Conservation (phyloP, 1,284 basidiomycete species). For the Caloboletus firmus region DNA sequence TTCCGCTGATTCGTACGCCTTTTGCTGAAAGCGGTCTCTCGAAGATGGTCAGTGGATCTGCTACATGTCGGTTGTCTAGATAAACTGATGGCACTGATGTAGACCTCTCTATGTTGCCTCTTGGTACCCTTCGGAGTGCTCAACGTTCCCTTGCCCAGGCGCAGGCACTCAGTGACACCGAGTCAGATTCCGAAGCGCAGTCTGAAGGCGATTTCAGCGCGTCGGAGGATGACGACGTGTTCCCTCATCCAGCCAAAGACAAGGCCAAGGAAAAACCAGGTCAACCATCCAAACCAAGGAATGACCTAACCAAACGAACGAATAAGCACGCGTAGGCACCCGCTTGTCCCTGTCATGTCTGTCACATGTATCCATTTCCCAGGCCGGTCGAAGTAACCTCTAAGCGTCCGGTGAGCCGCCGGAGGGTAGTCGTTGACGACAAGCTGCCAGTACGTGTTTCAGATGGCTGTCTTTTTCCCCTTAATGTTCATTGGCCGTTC, state of each 20-base stretch:
- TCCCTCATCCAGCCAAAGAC: slow-evolving; percentile 14
- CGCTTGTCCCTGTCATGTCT: background rate
- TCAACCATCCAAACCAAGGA: slow-evolving; percentile 42
- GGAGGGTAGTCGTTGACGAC: slow-evolving; percentile 74
- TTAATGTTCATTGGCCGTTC: slow-evolving; percentile 1
- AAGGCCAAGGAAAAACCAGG: slow-evolving; percentile 37
- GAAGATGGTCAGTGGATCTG: slow-evolving; percentile 26
- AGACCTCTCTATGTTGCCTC: slow-evolving; percentile 60
- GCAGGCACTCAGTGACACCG: slow-evolving; percentile 38
- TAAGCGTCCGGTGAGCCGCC: slow-evolving; percentile 83
- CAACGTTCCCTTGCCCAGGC: slow-evolving; percentile 52
- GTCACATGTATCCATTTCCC: slow-evolving; percentile 3
- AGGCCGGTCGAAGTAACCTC: slow-evolving; percentile 86
- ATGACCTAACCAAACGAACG: slow-evolving; percentile 59
- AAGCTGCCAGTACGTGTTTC: slow-evolving; percentile 56
- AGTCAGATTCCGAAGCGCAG: slow-evolving; percentile 30
- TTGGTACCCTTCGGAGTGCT: slow-evolving; percentile 68
- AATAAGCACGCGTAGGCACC: slow-evolving; percentile 88
- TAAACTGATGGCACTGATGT: slow-evolving; percentile 3
- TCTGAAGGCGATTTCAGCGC: slow-evolving; percentile 31
- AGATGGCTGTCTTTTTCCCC: background rate
- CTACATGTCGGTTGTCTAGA: background rate
- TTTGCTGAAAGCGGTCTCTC: slow-evolving; percentile 19
- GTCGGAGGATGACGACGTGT: slow-evolving; percentile 30
- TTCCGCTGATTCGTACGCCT: slow-evolving; percentile 34